Evolutionary conservation across 345 rosid species (phyloP), one percentile per base, ranked within the genome.

Genomic region (Salix purpurea): DNA sequence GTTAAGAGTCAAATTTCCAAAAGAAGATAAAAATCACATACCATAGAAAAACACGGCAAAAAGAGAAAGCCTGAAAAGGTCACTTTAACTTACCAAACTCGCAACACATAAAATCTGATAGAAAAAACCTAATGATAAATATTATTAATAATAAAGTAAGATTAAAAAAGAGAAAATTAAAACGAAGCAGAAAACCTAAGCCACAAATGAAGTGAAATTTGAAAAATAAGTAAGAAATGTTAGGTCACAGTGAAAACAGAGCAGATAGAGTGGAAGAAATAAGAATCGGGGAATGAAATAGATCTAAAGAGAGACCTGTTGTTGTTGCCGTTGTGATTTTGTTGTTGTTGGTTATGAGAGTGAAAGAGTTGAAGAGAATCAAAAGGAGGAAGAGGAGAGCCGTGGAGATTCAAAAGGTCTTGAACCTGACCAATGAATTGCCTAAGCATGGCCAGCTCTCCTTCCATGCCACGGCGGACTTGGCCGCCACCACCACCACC

Each of bases 401-500:
- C 92, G 94, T 89, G 83, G 81, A 86, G 88, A 76, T 86, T 88
- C 65, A 89, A 86, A 80, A 88, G 90, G 85, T 91, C 90, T 76
- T 89, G 93, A 90, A 95, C 96, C 97, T 89, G 97, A 84, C 87
- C 94, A 86, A 95, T 90, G 74, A 95, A 89, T 79, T 93, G 99
- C 89, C 97, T 89, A 72, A 95, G 96, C 99, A 93, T 88, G 94
- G 92, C 90, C 86, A 92, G 88, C 85, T 84, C 97, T 89, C 88
- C 94, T 90, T 90, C 97, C 98, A 94, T 94, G 87, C 91, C 90
- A 86, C 87, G 52, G 71, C 65, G 56, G 39, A 37, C 18, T 2
- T 30, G n/a, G 64, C 30, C 19, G 7, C 12, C 28, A 39, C 70
- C 19, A 12, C 12, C 28, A 39, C 70, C 28, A 39, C 70, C 28